Evolutionary conservation across 2,329 filamentous ascomycete genomes (phyloP), one percentile per base, ranked within the genome.

Genomic region (Xylaria sp.): DNA sequence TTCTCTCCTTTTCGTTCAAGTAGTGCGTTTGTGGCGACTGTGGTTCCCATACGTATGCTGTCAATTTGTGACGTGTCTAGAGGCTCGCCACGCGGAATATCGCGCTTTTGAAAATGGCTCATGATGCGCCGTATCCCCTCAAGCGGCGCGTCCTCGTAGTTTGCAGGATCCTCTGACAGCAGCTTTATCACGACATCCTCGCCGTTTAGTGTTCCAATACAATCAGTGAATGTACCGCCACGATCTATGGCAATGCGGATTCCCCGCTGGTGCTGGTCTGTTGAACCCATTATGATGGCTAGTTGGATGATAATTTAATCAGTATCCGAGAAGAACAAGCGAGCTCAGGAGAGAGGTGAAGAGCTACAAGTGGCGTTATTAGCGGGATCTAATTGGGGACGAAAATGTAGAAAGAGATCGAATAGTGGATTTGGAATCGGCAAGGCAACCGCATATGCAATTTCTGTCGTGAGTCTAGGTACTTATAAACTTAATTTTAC

Each of bases 31-130:
- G 94, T 97, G 9, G 94, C 94, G 12, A 97, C 93, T 0, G 94
- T 97, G 1, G 94, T 97, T 46, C 94, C 94, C 94, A 97, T 97
- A 50, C 94, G 89, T 74, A 97, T 97, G 58, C 91, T 93, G 70
- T 95, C 92, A 70, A 97, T 96, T 72, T 88, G 80, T 17, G 88
- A 86, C 0, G 93, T 97, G 75, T 97, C 92, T 8, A 97, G 80
- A 0, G 90, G 81, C 74, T 93, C 82, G 25, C 92, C 92, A 50
- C 93, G 88, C 3, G 92, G 91, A 46, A 96, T 93, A 4, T 94
- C 89, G 61, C 84, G 83, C 57, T 84, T 83, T 2, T 88, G 87
- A 76, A 96, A 96, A 70, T 87, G 88, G 68, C 89, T 89, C 77
- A 97, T 87, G 60, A 97, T 88, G 61, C 94, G 89, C 15, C 94